Conservation (phyloP, 768 basidiomycete species). For the Suillus alpinus region DNA sequence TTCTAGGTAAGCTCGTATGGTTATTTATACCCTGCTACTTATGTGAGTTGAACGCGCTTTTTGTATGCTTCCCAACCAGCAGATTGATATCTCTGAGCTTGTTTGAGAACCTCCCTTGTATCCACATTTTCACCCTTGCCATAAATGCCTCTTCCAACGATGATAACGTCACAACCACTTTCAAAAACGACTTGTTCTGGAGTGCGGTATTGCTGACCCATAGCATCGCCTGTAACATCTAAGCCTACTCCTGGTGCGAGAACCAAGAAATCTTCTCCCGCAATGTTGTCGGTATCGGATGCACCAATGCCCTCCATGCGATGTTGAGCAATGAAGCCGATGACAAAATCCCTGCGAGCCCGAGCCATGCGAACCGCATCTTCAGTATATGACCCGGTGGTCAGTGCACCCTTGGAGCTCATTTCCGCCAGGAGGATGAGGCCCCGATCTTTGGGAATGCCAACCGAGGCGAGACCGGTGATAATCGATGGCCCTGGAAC, state of each 20-base stretch:
- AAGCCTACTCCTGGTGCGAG: conserved; percentile 92
- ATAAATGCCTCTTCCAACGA: conserved; percentile 95
- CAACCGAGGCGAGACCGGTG: conserved; percentile 84
- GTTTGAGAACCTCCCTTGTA: conserved; percentile 41
- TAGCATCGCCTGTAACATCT: conserved; percentile 70
- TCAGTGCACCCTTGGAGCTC: conserved; percentile 87
- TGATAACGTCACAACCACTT: conserved; percentile 91
- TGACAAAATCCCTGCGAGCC: conserved; percentile 77
- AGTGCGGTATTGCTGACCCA: conserved; percentile 96
- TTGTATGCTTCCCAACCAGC: conserved; percentile 94
- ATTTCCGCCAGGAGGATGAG: conserved; percentile 94
- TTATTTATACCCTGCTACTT: not conserved
- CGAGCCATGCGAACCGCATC: conserved; percentile 88
- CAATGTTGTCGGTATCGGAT: conserved; percentile 23
- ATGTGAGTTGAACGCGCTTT: conserved; percentile 37
- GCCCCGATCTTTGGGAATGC: conserved; percentile 73
- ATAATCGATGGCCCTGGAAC: conserved; percentile 96
- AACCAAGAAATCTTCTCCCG: conserved; percentile 80
- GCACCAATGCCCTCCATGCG: conserved; percentile 71
- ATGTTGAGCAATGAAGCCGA: conserved; percentile 92
- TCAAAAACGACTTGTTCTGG: conserved; percentile 79
- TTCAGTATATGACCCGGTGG: conserved; percentile 79
- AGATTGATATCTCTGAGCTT: conserved; percentile 79
- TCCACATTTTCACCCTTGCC: conserved; percentile 50
- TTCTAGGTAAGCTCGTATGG: not conserved